Base-by-base conservation (phyloP, 1,139 yeast species). In the Entelexis sorbosivorans region DNA sequence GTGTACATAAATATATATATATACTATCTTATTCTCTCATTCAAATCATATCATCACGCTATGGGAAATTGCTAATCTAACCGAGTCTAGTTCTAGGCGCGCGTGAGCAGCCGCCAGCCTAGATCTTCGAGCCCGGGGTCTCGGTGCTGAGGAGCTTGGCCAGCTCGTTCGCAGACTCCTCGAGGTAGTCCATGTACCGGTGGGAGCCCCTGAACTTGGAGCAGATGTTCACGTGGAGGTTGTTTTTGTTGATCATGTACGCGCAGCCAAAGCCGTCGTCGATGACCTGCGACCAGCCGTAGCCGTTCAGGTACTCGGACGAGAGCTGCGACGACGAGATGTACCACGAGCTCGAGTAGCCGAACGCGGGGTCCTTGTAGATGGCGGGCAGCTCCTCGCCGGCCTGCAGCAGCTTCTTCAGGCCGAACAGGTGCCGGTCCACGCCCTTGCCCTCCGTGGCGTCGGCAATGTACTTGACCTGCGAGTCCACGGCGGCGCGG, bases 271-370 rank as follows among this genome's bases (percentile, higher is more conserved):
- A 82, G 14, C 98, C 98, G 56, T 83, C 86, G 64, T 91, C 96
- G 61, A 84, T 81, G 51, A 91, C 97, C 67, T 93, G 95, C 24
- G 96, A 81, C 88, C 89, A 91, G 48, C 98, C 98, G 77, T 91
- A 91, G 51, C 95, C 91, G 66, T 87, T 88, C 71, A 87, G 86
- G 69, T 73, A 74, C 66, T 87, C 95, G 11, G 95, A 82, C 14
- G 94, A 85, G 60, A 91, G 74, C 69, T 91, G 97, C 2, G 96
- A 87, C 7, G 95, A 78, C 16, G 95, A 85, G 52, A 91, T 67
- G 67, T 76, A 82, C 98, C 98, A 91, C 36, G 84, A 77, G 49
- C 79, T 72, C 14, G 95, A 82, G 73, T 86, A 88, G 45, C 72
- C 64, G 65, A 76, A 86, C 56, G 85, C 71, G 19, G 95, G 87